Conservation (phyloP, 495 filamentous ascomycete species). For the Penicillium soppii region DNA sequence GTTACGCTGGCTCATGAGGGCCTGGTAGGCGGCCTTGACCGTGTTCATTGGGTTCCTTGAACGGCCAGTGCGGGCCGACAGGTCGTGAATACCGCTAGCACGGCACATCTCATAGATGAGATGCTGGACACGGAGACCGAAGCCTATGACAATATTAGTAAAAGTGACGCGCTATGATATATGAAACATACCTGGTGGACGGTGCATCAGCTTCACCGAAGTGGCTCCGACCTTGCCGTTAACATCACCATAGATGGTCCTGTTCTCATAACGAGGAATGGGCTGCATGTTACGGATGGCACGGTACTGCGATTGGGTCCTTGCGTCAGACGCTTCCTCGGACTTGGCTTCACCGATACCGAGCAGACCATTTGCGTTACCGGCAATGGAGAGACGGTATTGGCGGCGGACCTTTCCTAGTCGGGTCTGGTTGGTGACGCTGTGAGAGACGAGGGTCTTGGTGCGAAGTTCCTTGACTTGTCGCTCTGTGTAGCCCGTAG, state of each 20-base stretch:
- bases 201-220: constrained; percentile 71
- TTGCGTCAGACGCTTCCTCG: constrained; percentile 64
- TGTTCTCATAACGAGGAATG: constrained; percentile 80
- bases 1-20: constrained; percentile 75
- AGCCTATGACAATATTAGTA: constrained; percentile 55
- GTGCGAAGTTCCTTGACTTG: constrained; percentile 55
- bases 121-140: constrained; percentile 85
- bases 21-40: constrained; percentile 83
- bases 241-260: constrained; percentile 88
- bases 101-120: constrained; percentile 92
- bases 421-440: constrained; percentile 89
- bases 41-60: constrained; percentile 95
- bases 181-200: constrained; percentile 76
- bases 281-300: constrained; percentile 87
- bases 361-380: constrained; percentile 79
- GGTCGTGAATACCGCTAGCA: constrained; percentile 77
- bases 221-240: constrained; percentile 81
- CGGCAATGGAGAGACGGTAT: constrained; percentile 74
- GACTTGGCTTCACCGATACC: constrained; percentile 90
- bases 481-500: constrained; percentile 62
- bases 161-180: background rate
- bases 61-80: constrained; percentile 74
- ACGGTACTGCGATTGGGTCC: constrained; percentile 63
- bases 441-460: constrained; percentile 68
- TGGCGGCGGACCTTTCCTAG: constrained; percentile 81